phyloP scores from a whole-genome alignment of 2,329 filamentous ascomycete genomes.

The Dactylonectria estremocensis region DNA sequence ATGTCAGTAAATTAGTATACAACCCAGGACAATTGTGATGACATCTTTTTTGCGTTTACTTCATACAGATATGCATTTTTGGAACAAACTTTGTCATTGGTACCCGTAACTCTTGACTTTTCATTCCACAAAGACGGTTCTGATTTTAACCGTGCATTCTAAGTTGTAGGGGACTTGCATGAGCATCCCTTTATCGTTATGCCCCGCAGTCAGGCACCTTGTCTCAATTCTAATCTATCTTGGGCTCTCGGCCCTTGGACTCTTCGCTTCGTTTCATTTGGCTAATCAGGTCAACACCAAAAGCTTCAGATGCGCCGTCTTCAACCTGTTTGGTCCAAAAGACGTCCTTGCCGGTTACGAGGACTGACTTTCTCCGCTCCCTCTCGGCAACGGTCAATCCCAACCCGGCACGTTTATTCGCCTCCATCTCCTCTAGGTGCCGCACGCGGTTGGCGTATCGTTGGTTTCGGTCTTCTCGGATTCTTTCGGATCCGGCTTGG shows the following conservation, averaged over 20 bases:
- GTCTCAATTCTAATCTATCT: conserved; percentile 31
- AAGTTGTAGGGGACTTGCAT: background rate
- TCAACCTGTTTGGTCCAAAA: conserved; percentile 62
- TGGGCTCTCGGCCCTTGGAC: conserved; percentile 20
- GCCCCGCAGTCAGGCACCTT: background rate
- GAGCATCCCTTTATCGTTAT: background rate
- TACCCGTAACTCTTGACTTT: no score
- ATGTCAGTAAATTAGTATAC: no score
- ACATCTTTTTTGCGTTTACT: background rate
- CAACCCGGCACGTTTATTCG: conserved; percentile 52
- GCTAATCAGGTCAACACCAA: conserved; percentile 54
- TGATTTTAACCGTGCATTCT: background rate
- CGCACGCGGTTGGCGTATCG: conserved; percentile 56
- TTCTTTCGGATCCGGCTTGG: conserved; percentile 57
- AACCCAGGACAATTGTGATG: no score
- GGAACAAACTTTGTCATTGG: no score
- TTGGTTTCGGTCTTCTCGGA: conserved; percentile 57
- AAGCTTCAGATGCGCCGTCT: conserved; percentile 54
- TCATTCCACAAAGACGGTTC: no score
- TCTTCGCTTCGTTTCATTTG: conserved; percentile 45
- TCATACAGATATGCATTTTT: no score
- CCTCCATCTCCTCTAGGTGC: conserved; percentile 59
- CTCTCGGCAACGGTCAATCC: conserved; percentile 54
- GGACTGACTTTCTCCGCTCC: conserved; percentile 56
- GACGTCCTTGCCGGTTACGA: conserved; percentile 50